A percentile compares a stretch with the other conserved stretches of the same genome.
These are phyloP conservation scores for Taxillus chinensis DNA, from an alignment of 164 flowering plant genomes.

Conservation along the genomic window DNA sequence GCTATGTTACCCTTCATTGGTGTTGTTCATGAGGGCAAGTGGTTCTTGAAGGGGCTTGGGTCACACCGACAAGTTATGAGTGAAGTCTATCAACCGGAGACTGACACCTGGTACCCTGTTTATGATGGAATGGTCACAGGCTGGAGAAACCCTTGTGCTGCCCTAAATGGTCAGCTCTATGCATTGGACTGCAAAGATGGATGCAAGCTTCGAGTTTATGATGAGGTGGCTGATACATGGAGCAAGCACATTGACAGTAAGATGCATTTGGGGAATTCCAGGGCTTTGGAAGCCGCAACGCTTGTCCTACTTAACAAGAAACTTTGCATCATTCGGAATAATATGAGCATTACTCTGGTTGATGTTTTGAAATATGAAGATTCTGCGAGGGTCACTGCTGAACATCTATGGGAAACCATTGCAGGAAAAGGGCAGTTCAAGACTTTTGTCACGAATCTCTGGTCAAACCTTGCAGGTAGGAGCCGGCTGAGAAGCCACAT, in stretches of 20 bases:
- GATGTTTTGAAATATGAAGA: slow-evolving; percentile 42
- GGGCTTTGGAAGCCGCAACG: slow-evolving; percentile 69
- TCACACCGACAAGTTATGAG: slow-evolving; percentile 70
- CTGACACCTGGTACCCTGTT: slow-evolving; percentile 54
- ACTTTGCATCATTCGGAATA: slow-evolving; percentile 66
- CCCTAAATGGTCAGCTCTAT: slow-evolving; percentile 53
- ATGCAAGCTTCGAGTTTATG: slow-evolving; percentile 68
- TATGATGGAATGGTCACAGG: slow-evolving; percentile 78
- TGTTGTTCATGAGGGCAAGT: slow-evolving; percentile 65
- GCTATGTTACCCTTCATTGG: slow-evolving; percentile 83
- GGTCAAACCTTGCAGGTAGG: slow-evolving; percentile 60
- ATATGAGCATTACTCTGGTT: slow-evolving; percentile 68
- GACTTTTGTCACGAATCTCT: slow-evolving; percentile 48
- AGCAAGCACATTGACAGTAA: slow-evolving; percentile 59
- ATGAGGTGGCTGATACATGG: slow-evolving; percentile 55
- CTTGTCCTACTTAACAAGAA: slow-evolving; percentile 58
- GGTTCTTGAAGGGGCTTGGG: slow-evolving; percentile 82
- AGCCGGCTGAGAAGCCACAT: slow-evolving; percentile 59
- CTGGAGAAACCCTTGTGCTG: slow-evolving; percentile 65
- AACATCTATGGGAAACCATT: slow-evolving; percentile 68
- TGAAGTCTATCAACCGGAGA: slow-evolving; percentile 64
- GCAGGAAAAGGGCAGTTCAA: slow-evolving; percentile 65
- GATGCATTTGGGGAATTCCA: slow-evolving; percentile 62
- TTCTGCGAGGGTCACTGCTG: slow-evolving; percentile 16
- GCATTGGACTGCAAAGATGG: slow-evolving; percentile 87